Base-by-base conservation (phyloP, 331 rosid genomes). In the Quercus phellos region DNA sequence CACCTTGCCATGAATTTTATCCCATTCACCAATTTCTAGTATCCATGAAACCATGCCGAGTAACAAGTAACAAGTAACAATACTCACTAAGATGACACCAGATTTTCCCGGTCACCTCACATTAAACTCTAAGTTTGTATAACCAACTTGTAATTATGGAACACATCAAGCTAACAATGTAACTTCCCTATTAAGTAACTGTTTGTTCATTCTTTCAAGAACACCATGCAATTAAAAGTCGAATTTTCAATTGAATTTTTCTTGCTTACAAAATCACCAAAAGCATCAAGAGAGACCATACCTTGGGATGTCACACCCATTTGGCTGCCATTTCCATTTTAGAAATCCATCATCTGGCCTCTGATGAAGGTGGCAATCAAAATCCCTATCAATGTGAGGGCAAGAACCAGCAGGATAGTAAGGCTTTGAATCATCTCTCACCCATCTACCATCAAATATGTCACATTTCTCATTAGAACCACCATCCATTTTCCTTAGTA, bases 311-410 rank as follows among this genome's bases (percentile, higher is more conserved):
- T 89, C 83, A 80, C 99, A 95, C 35, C 83, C 88, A 77, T 87
- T 84, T 18, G 99, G 99, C 87, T 89, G 91, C 99, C 98, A 95
- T 87, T 59, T 95, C 99, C 99, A 95, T 70, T 89, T 93, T 24
- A 87, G 81, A 85, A 85, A 95, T 6, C 78, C 96, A 4, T 69
- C 51, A 67, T 93, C 99, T 21, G 97, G 92, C 84, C 99, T 91
- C 27, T 88, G 85, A 81, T 95, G 91, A 19, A 83, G 80, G 79
- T 87, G 88, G 55, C 99, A 95, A 84, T 95, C 88, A 58, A 93
- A 95, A 76, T 85, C 93, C 83, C 81, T 79, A 78, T 91, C 99
- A 11, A 91, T 83, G 69, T 77, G 54, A 10, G 98, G 99, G 78
- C 99, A 95, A 72, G 98, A 93, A 59, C 99, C 98, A 29, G 85